Evolutionary conservation across 805 yeast species (phyloP).

Genomic region (Ogataea dorogensis): DNA sequence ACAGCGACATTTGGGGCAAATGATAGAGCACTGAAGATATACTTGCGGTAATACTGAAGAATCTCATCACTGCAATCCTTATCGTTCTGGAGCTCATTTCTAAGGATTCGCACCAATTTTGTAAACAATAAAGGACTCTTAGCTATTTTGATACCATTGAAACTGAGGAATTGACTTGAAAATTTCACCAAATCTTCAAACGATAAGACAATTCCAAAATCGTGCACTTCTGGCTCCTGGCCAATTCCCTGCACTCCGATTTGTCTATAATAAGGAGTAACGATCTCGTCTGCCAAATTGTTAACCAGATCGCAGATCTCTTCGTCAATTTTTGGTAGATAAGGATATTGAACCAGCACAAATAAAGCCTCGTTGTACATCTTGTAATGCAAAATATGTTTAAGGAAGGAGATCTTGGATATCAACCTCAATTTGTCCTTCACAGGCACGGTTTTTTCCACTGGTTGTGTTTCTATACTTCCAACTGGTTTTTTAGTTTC

Average conservation of each 20-base stretch:
- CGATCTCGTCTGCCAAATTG: conserved; percentile 46
- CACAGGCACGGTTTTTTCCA: conserved; percentile 8
- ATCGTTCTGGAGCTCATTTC: conserved; percentile 34
- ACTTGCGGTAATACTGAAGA: conserved; percentile 63
- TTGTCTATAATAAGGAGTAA: conserved; percentile 46
- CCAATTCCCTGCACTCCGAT: conserved; percentile 8
- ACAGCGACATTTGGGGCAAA: conserved; percentile 57
- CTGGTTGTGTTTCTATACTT: background rate
- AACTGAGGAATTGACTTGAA: conserved; percentile 44
- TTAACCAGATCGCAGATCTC: conserved; percentile 47
- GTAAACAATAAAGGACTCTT: conserved; percentile 47
- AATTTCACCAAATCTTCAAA: conserved; percentile 45
- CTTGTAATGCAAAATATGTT: conserved; percentile 56
- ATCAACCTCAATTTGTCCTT: conserved; percentile 19
- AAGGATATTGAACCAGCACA: conserved; percentile 61
- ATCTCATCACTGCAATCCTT: conserved; percentile 35
- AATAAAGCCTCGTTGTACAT: conserved; percentile 59
- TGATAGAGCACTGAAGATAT: conserved; percentile 61
- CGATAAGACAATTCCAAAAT: conserved; percentile 37
- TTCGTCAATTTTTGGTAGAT: conserved; percentile 51
- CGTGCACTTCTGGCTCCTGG: conserved; percentile 24
- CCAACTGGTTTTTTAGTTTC: conserved; percentile 13
- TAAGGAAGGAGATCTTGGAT: conserved; percentile 48
- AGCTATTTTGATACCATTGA: conserved; percentile 56
- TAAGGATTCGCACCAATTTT: conserved; percentile 61